Percentiles rank a stretch among this genome's conserved stretches.
These are phyloP conservation scores for Candida jianshihensis DNA, from an alignment of 805 yeast species.

Conservation along the genomic window DNA sequence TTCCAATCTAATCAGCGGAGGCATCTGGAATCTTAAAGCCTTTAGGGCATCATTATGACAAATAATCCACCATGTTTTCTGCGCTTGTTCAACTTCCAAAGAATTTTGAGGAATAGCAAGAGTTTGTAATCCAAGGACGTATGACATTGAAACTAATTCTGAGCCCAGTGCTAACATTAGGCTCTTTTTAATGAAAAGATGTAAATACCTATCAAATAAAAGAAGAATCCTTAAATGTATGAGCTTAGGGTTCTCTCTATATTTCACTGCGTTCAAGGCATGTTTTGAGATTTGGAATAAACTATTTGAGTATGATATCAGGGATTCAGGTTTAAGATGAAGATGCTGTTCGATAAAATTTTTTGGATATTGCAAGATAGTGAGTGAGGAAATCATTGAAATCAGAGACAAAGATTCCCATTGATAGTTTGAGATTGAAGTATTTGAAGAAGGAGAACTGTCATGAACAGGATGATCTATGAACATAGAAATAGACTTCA, in stretches of 20 bases:
- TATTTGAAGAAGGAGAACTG: not conserved
- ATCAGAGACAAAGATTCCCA: slow-evolving; percentile 15
- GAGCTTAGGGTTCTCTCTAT: slow-evolving; percentile 13
- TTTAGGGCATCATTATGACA: slow-evolving; percentile 16
- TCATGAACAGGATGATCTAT: not conserved
- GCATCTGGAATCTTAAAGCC: slow-evolving; percentile 11
- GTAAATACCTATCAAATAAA: slow-evolving; percentile 10
- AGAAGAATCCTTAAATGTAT: slow-evolving; percentile 16
- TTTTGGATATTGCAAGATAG: slow-evolving; percentile 12
- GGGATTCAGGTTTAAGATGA: slow-evolving; percentile 1
- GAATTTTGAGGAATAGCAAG: slow-evolving; percentile 14
- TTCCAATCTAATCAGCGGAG: slow-evolving; percentile 14
- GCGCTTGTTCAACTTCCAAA: slow-evolving; percentile 12
- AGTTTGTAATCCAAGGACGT: slow-evolving; percentile 15
- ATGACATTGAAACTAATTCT: slow-evolving; percentile 18
- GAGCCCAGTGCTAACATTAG: slow-evolving; percentile 14
- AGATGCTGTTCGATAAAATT: slow-evolving; percentile 5
- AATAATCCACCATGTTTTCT: slow-evolving; percentile 18
- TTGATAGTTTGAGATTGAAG: slow-evolving; percentile 1
- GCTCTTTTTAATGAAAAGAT: slow-evolving; percentile 11
- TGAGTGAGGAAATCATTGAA: slow-evolving; percentile 11
- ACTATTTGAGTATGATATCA: slow-evolving; percentile 8
- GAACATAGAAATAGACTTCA: not conserved
- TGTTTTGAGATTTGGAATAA: slow-evolving; percentile 13
- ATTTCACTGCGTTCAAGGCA: slow-evolving; percentile 11